These are phyloP conservation scores for cucumber (Cucumis sativus) DNA, from an alignment of 306 rosid species.

Conservation along the genomic window DNA sequence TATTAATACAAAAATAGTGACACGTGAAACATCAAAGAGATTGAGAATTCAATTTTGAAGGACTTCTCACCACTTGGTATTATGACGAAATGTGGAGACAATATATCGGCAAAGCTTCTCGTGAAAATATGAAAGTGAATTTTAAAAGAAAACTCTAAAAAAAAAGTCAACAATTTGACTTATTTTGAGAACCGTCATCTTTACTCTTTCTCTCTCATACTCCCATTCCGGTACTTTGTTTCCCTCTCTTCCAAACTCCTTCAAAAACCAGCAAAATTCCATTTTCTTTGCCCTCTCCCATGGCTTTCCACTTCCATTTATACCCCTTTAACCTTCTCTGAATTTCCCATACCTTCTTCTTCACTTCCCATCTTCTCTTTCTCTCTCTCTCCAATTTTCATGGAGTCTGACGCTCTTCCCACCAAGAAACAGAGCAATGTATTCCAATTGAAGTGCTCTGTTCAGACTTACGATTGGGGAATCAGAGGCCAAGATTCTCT, in stretches of 20 bases:
- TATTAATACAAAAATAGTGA: too few species aligned
- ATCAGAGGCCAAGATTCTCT: slow-evolving; percentile 35
- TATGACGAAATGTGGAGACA: too few species aligned
- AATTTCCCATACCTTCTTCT: background rate
- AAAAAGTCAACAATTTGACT: slow-evolving; percentile 8
- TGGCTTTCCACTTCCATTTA: background rate
- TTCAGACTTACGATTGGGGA: slow-evolving; percentile 88
- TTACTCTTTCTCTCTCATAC: background rate
- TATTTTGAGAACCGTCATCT: background rate
- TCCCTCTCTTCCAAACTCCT: slow-evolving; percentile 3
- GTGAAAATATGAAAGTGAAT: background rate
- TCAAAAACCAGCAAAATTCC: slow-evolving; percentile 4
- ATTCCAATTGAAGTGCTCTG: slow-evolving; percentile 47
- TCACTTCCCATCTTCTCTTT: background rate
- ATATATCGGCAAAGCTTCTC: background rate
- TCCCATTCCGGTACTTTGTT: background rate
- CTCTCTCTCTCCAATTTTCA: background rate
- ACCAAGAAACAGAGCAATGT: slow-evolving; percentile 8
- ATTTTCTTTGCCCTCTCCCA: background rate
- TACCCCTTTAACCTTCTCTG: background rate
- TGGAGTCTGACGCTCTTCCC: background rate
- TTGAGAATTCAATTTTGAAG: too few species aligned
- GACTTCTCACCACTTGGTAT: too few species aligned
- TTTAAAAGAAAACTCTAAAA: too few species aligned
- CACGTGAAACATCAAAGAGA: too few species aligned